phyloP scores from a whole-genome alignment of 1,139 yeast species.

The Geotrichum europaeum region DNA sequence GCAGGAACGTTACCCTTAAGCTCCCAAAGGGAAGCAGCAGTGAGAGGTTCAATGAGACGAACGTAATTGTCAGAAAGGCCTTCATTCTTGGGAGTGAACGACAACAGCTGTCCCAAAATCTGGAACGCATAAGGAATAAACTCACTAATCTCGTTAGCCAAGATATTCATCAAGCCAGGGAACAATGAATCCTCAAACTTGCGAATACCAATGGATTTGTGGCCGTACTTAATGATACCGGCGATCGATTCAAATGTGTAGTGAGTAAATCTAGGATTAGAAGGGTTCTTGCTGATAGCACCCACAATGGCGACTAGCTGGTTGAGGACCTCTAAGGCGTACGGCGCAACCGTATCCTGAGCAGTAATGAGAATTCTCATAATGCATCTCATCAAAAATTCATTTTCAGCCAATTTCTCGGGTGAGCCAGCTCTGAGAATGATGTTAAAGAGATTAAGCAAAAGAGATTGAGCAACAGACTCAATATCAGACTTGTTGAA shows the following conservation, averaged over 20 bases:
- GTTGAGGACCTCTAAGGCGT: conserved; percentile 37
- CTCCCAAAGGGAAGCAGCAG: conserved; percentile 92
- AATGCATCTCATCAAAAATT: conserved; percentile 79
- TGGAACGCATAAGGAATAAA: conserved; percentile 92
- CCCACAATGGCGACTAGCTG: conserved; percentile 66
- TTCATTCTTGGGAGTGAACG: conserved; percentile 46
- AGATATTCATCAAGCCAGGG: conserved; percentile 60
- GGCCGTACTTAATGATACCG: conserved; percentile 56
- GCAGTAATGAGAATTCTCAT: conserved; percentile 78
- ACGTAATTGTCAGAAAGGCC: conserved; percentile 58
- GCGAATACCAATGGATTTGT: conserved; percentile 32
- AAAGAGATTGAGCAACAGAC: conserved; percentile 47
- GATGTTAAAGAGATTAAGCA: conserved; percentile 60
- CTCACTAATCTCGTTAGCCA: conserved; percentile 85
- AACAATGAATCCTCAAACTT: conserved; percentile 51
- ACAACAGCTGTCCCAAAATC: conserved; percentile 71
- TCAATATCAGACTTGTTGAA: conserved; percentile 70
- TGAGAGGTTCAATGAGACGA: conserved; percentile 67
- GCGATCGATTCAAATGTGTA: conserved; percentile 86
- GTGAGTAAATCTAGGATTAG: conserved; percentile 91
- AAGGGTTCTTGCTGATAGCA: conserved; percentile 79
- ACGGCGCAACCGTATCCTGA: conserved; percentile 54
- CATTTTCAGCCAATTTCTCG: conserved; percentile 91
- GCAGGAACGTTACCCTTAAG: conserved; percentile 91
- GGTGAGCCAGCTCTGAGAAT: conserved; percentile 63